Conservation (phyloP, 2,329 filamentous ascomycete species). For the Claviceps sp. region DNA sequence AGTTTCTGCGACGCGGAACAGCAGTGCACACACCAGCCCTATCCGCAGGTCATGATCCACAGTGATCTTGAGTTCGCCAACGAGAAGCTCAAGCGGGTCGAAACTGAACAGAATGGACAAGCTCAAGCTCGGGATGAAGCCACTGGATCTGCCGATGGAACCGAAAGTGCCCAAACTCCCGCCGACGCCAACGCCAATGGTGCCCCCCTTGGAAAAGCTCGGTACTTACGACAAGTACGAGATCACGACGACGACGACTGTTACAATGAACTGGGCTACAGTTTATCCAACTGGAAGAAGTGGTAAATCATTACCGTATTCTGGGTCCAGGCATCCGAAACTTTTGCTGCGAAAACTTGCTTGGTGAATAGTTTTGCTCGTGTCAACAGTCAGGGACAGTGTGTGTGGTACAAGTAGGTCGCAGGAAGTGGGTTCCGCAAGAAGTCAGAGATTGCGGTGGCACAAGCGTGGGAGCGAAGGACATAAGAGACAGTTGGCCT, state of each 20-base stretch:
- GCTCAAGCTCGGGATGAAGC: neutral
- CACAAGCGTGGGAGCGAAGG: too few relatives aligned
- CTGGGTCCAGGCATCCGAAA: conserved; percentile 62
- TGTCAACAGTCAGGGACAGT: too few relatives aligned
- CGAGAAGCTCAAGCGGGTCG: conserved; percentile 20
- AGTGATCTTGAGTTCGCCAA: conserved; percentile 23
- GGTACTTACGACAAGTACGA: conserved; percentile 28
- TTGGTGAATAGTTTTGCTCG: too few relatives aligned
- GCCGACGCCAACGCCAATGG: conserved; percentile 19
- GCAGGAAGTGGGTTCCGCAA: too few relatives aligned
- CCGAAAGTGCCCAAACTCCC: conserved; percentile 6
- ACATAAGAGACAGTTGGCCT: too few relatives aligned
- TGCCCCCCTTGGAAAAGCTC: conserved; percentile 19
- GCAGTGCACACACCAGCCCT: too few relatives aligned
- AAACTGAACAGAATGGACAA: conserved; percentile 2
- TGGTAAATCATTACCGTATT: conserved; percentile 64
- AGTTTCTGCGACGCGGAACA: conserved; percentile 2
- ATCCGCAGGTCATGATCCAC: conserved; percentile 20
- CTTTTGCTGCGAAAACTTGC: conserved; percentile 48
- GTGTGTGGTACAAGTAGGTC: too few relatives aligned
- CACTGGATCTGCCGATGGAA: conserved; percentile 1
- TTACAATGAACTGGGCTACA: conserved; percentile 51
- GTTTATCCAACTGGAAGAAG: conserved; percentile 48
- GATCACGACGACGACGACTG: conserved; percentile 41
- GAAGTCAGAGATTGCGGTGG: too few relatives aligned